These are phyloP conservation scores for Pyrrhoderma lamaoense DNA, from an alignment of 1,284 basidiomycete genomes.

Conservation along the genomic window DNA sequence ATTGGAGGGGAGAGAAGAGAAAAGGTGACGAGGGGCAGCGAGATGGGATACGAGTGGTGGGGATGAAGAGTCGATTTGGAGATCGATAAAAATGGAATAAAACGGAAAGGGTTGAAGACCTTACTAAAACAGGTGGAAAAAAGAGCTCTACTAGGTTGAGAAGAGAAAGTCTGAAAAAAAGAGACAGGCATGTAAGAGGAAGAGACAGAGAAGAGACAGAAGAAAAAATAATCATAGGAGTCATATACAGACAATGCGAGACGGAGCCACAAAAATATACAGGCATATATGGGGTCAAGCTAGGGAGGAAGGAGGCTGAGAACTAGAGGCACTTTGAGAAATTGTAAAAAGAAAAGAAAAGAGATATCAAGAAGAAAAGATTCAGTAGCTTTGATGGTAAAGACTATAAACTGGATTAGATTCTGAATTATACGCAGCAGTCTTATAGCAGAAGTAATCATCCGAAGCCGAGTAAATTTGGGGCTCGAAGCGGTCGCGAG, in stretches of 20 bases:
- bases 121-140: background rate
- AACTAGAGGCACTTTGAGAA: conserved; percentile 16
- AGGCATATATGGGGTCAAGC: background rate
- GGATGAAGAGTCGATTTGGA: background rate
- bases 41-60: background rate
- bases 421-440: conserved; percentile 31
- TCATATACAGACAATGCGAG: conserved; percentile 12
- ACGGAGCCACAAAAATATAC: conserved; percentile 11
- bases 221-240: conserved; percentile 27
- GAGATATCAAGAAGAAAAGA: conserved; percentile 20
- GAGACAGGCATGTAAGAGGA: conserved; percentile 23
- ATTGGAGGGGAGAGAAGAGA: conserved; percentile 13
- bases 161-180: conserved; percentile 21
- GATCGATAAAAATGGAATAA: background rate
- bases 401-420: conserved; percentile 34
- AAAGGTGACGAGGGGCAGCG: background rate
- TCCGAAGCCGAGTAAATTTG: conserved; percentile 52
- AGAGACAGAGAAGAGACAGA: conserved; percentile 23
- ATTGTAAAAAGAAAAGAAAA: conserved; percentile 14
- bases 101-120: background rate
- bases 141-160: background rate
- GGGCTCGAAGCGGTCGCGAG: conserved; percentile 42
- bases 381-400: conserved; percentile 57
- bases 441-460: conserved; percentile 58
- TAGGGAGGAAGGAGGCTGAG: conserved; percentile 13